Evolutionary conservation across 179 eudicot species (phyloP).

Genomic region (Gypsophila paniculata): DNA sequence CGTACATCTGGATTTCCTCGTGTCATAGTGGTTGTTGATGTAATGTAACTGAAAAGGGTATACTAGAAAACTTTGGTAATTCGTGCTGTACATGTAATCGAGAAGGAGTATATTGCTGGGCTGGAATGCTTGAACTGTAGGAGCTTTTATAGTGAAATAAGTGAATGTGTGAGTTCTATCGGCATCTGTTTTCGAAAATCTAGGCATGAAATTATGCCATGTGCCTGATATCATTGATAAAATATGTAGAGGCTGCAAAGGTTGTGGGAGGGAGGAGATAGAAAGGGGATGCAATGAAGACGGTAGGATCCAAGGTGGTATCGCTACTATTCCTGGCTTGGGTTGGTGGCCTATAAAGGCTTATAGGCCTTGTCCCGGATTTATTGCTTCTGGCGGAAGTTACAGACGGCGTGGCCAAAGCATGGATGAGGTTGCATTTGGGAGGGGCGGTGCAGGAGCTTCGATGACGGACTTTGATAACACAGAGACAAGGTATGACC

Average conservation of each 20-base stretch:
- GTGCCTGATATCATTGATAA: background rate
- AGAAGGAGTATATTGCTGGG: too few species aligned
- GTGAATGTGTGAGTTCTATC: too few species aligned
- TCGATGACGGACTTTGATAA: conserved; percentile 28
- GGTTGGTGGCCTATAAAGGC: conserved; percentile 97
- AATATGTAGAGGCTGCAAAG: conserved; percentile 62
- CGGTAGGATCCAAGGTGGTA: conserved; percentile 87
- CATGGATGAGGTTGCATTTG: conserved; percentile 79
- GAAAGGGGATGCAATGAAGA: conserved; percentile 80
- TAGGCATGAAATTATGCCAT: too few species aligned
- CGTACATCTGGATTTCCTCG: background rate
- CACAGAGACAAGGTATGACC: conserved; percentile 35
- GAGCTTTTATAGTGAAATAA: background rate
- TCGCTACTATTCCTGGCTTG: conserved; percentile 75
- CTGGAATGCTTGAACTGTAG: background rate
- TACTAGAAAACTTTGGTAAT: too few species aligned
- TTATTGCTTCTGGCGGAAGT: conserved; percentile 73
- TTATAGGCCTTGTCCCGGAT: conserved; percentile 83
- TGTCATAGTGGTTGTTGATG: background rate
- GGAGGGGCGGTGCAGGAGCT: conserved; percentile 33
- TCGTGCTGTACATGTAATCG: too few species aligned
- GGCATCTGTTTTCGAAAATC: too few species aligned
- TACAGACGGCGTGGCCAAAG: conserved; percentile 73
- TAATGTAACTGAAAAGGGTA: too few species aligned
- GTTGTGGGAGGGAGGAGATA: conserved; percentile 55